Percentiles rank a stretch among this genome's conserved stretches.
These are phyloP conservation scores for Suhomyces emberorum DNA, from an alignment of 805 yeast species.

Conservation along the genomic window DNA sequence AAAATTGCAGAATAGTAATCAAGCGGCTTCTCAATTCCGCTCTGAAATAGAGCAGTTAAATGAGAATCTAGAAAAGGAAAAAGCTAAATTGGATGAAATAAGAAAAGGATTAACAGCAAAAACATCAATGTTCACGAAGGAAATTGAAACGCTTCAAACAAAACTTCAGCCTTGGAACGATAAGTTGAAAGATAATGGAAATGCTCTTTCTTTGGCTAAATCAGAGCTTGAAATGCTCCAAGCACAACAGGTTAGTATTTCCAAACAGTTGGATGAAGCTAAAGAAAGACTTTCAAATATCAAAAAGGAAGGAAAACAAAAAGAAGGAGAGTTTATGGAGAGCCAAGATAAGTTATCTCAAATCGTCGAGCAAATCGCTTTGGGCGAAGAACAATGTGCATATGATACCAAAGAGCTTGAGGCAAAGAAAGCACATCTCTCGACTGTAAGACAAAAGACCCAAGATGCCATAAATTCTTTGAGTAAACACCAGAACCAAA, in stretches of 20 bases:
- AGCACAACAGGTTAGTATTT: conserved; percentile 42
- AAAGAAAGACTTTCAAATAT: conserved; percentile 44
- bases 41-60: conserved; percentile 46
- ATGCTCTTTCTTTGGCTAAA: conserved; percentile 60
- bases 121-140: conserved; percentile 63
- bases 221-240: conserved; percentile 61
- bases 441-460: conserved; percentile 55
- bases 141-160: conserved; percentile 61
- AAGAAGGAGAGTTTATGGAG: conserved; percentile 45
- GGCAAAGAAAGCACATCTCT: conserved; percentile 52
- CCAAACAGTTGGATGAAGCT: conserved; percentile 43
- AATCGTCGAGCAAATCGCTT: conserved; percentile 49
- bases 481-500: conserved; percentile 61
- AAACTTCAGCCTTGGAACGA: conserved; percentile 82
- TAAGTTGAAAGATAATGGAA: conserved; percentile 57
- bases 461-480: conserved; percentile 64
- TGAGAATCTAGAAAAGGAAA: conserved; percentile 49
- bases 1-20: conserved; percentile 44
- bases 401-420: conserved; percentile 48
- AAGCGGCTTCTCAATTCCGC: conserved; percentile 43
- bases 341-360: conserved; percentile 48
- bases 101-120: conserved; percentile 67
- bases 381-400: conserved; percentile 57
- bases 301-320: conserved; percentile 46
- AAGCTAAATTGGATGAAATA: conserved; percentile 55